phyloP scores from a whole-genome alignment of 768 basidiomycete genomes.

The Trametes cinnabarina region DNA sequence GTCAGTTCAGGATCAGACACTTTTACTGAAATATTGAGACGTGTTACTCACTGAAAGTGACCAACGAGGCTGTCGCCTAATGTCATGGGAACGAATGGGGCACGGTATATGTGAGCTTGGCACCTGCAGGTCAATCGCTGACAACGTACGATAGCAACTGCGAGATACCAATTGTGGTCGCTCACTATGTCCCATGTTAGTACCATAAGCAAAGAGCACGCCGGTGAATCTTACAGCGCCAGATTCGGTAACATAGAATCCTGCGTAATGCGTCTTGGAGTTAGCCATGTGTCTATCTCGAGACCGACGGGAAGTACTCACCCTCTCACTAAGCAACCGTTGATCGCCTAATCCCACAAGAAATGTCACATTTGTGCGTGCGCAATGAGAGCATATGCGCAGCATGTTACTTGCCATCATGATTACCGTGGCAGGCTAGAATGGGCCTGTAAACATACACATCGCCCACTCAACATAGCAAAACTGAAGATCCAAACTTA shows the following conservation, averaged over 20 bases:
- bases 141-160: background rate
- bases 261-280: background rate
- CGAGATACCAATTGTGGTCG: background rate
- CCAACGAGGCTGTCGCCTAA: too few species aligned
- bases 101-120: background rate
- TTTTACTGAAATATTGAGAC: too few species aligned
- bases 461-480: too few species aligned
- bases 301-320: background rate
- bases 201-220: background rate
- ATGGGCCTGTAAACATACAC: too few species aligned
- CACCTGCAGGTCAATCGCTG: too few species aligned
- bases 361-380: background rate
- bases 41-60: too few species aligned
- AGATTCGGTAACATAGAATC: background rate
- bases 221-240: background rate
- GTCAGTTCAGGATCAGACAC: too few species aligned
- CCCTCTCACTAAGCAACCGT: background rate
- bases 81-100: background rate
- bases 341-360: background rate
- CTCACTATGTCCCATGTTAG: background rate
- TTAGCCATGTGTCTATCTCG: too few species aligned
- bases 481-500: too few species aligned
- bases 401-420: background rate
- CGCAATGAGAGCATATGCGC: too few species aligned
- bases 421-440: background rate